phyloP scores from a whole-genome alignment of 768 basidiomycete genomes.

The Termitomyces sp. region DNA sequence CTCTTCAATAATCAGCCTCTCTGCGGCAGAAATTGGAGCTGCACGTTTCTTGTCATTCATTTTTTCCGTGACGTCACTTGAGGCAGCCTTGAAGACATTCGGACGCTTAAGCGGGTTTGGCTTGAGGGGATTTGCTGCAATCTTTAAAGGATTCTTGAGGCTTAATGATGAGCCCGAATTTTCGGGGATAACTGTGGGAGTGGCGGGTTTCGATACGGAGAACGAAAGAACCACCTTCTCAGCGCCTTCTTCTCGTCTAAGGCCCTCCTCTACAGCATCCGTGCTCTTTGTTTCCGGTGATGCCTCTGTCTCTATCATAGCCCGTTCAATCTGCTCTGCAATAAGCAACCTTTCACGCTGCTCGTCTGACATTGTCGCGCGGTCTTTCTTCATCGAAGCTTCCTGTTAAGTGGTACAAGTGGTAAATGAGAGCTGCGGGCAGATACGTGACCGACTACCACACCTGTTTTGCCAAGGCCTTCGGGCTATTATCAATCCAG shows the following conservation, averaged over 20 bases:
- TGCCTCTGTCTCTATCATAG: slow-evolving; percentile 41
- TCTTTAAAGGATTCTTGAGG: slow-evolving; percentile 64
- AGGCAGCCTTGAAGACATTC: slow-evolving; percentile 64
- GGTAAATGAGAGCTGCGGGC: slow-evolving; percentile 4
- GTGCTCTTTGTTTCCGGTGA: slow-evolving; percentile 29
- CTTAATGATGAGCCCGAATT: slow-evolving; percentile 29
- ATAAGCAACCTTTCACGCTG: slow-evolving; percentile 88
- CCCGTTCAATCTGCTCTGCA: slow-evolving; percentile 91
- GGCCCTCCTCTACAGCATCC: slow-evolving; percentile 47
- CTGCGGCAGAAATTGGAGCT: slow-evolving; percentile 74
- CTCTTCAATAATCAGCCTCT: slow-evolving; percentile 84
- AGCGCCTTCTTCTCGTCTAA: slow-evolving; percentile 66
- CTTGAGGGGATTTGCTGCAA: slow-evolving; percentile 55
- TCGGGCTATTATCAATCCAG: slow-evolving; percentile 97
- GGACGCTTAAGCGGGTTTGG: slow-evolving; percentile 67
- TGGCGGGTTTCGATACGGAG: slow-evolving; percentile 43
- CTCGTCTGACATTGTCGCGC: slow-evolving; percentile 88
- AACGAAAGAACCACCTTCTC: slow-evolving; percentile 78
- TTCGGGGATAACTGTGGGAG: slow-evolving; percentile 24
- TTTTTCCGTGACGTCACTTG: slow-evolving; percentile 28
- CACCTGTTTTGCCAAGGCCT: slow-evolving; percentile 87
- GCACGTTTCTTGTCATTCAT: slow-evolving; percentile 56
- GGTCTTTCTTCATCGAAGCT: slow-evolving; percentile 87
- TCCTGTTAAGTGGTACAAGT: slow-evolving; percentile 41
- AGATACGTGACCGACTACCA: slow-evolving; percentile 17